Conservation (phyloP, 2,329 filamentous ascomycete species). For the Colletotrichum godetiae region DNA sequence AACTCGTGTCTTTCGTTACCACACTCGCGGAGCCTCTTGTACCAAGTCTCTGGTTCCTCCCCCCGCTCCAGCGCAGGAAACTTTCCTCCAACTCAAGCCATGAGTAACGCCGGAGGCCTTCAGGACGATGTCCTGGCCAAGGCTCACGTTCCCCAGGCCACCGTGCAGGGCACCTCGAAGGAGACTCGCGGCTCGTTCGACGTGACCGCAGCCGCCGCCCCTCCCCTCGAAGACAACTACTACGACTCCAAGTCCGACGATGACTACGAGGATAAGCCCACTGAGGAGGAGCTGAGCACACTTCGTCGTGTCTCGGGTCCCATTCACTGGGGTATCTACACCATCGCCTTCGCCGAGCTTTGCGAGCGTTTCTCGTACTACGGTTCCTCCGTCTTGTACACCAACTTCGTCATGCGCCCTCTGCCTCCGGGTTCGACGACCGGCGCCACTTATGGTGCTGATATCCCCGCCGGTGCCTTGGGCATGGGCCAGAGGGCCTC, state of each 20-base stretch:
- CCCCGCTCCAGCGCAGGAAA: background rate
- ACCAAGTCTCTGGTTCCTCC: background rate
- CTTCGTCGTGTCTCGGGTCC: slow-evolving; percentile 73
- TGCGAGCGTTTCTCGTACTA: slow-evolving; percentile 86
- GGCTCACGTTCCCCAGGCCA: slow-evolving; percentile 36
- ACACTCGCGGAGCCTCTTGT: slow-evolving; percentile 1
- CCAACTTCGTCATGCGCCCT: slow-evolving; percentile 71
- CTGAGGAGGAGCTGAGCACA: slow-evolving; percentile 69
- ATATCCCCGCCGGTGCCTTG: slow-evolving; percentile 61
- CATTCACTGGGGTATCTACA: slow-evolving; percentile 75
- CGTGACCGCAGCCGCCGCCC: slow-evolving; percentile 38
- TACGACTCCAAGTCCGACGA: slow-evolving; percentile 42
- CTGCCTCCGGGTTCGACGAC: slow-evolving; percentile 65
- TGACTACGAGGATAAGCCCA: slow-evolving; percentile 58
- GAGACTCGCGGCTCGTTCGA: slow-evolving; percentile 38
- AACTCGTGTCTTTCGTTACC: slow-evolving; percentile 31
- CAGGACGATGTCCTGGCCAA: slow-evolving; percentile 39
- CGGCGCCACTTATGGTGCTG: slow-evolving; percentile 54
- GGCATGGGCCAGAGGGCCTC: slow-evolving; percentile 68
- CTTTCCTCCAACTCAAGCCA: slow-evolving; percentile 14
- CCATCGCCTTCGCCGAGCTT: slow-evolving; percentile 78
- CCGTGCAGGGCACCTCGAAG: slow-evolving; percentile 36
- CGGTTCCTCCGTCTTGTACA: slow-evolving; percentile 75
- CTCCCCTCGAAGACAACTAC: slow-evolving; percentile 30
- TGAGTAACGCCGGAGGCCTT: slow-evolving; percentile 36